Evolutionary conservation across 2,329 filamentous ascomycete genomes (phyloP).

Genomic region (Diaporthe sp.): DNA sequence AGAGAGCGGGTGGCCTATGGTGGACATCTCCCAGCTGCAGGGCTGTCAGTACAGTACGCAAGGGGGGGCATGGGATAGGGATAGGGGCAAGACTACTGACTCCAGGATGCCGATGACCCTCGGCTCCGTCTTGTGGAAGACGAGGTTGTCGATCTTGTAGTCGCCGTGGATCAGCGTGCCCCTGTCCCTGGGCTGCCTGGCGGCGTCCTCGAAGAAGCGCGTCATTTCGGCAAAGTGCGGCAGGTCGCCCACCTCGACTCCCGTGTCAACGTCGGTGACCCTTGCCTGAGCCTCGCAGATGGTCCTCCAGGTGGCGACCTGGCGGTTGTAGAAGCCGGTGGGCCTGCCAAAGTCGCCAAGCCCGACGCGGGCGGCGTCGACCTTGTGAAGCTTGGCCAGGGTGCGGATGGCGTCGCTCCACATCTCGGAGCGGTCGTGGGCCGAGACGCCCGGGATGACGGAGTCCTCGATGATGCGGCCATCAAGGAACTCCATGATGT

Average conservation of each 20-base stretch:
- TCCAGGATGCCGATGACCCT: slow-evolving; percentile 93
- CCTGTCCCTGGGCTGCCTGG: slow-evolving; percentile 81
- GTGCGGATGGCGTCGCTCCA: slow-evolving; percentile 89
- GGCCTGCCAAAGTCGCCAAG: slow-evolving; percentile 81
- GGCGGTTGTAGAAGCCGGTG: slow-evolving; percentile 85
- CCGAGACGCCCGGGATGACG: slow-evolving; percentile 78
- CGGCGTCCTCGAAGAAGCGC: slow-evolving; percentile 79
- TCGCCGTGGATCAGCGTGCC: slow-evolving; percentile 91
- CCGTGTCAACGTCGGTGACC: slow-evolving; percentile 82
- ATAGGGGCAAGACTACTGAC: slow-evolving; percentile 56
- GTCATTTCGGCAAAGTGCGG: slow-evolving; percentile 87
- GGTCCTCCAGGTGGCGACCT: slow-evolving; percentile 84
- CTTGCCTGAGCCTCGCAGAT: slow-evolving; percentile 84
- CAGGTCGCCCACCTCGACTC: slow-evolving; percentile 82
- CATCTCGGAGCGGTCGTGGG: slow-evolving; percentile 80
- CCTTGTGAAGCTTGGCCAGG: slow-evolving; percentile 86
- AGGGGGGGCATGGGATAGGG: neutral
- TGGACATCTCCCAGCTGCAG: slow-evolving; percentile 95
- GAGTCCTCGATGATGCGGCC: slow-evolving; percentile 95
- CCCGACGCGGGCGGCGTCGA: slow-evolving; percentile 73
- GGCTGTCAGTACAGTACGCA: neutral
- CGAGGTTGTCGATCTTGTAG: slow-evolving; percentile 93
- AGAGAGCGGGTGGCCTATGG: slow-evolving; percentile 93
- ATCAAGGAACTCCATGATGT: slow-evolving; percentile 96
- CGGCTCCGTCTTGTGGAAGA: slow-evolving; percentile 91